Percentiles rank a stretch among this genome's conserved stretches.
phyloP scores from a whole-genome alignment of 148 eudicot genomes.

The Rhododendron vialii region DNA sequence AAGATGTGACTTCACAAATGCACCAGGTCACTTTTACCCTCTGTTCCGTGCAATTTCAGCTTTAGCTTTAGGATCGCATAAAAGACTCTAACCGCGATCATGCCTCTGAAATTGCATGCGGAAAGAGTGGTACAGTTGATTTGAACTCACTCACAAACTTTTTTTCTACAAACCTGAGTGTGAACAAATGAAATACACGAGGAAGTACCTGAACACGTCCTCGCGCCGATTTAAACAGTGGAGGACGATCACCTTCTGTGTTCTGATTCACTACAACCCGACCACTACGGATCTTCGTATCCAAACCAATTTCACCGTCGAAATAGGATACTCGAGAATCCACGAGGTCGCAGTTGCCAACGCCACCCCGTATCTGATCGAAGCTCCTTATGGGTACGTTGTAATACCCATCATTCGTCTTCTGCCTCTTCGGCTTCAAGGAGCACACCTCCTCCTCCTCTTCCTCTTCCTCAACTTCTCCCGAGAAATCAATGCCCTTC shows the following conservation, averaged over 20 bases:
- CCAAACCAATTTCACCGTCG: constrained; percentile 29
- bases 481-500: constrained; percentile 18
- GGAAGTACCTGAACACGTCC: constrained; percentile 39
- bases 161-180: background rate
- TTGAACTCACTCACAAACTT: background rate
- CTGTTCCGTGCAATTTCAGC: background rate
- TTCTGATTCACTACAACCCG: background rate
- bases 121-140: background rate
- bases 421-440: constrained; percentile 32
- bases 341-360: background rate
- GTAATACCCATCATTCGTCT: constrained; percentile 21
- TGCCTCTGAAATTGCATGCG: too few species aligned
- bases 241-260: constrained; percentile 8
- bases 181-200: background rate
- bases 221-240: constrained; percentile 15
- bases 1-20: background rate
- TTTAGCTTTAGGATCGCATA: background rate
- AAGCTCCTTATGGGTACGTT: constrained; percentile 14
- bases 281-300: constrained; percentile 20
- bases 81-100: too few species aligned
- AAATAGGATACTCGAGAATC: constrained; percentile 33
- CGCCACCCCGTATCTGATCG: background rate
- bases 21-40: background rate
- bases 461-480: constrained; percentile 11
- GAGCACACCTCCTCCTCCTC: constrained; percentile 15